Conservation (phyloP, 139 green algal genomes). For the Picochlorum sp. region DNA sequence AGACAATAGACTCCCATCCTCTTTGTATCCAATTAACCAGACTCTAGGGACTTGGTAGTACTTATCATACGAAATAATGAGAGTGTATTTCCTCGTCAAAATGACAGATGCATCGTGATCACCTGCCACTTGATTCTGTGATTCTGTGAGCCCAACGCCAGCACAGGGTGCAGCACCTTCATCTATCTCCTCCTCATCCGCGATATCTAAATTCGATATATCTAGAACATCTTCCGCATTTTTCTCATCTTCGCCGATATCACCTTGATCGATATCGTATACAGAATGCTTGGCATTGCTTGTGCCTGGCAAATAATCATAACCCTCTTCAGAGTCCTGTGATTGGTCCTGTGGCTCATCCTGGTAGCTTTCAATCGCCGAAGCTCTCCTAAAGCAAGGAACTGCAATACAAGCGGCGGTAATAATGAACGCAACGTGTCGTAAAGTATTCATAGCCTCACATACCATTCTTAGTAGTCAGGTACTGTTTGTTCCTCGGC, state of each 20-base stretch:
- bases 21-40: slow-evolving; percentile 81
- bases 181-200: slow-evolving; percentile 26
- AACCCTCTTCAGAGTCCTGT: background rate
- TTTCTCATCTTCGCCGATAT: background rate
- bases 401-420: slow-evolving; percentile 39
- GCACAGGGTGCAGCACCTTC: slow-evolving; percentile 33
- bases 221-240: slow-evolving; percentile 52
- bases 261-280: background rate
- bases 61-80: slow-evolving; percentile 91
- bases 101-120: slow-evolving; percentile 31
- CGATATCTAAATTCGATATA: slow-evolving; percentile 61
- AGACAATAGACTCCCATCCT: slow-evolving; percentile 50
- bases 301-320: background rate
- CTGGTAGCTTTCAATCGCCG: slow-evolving; percentile 22
- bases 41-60: slow-evolving; percentile 77
- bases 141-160: background rate
- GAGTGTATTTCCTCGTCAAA: slow-evolving; percentile 76
- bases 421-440: background rate
- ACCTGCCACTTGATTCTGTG: background rate
- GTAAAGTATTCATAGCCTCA: too few species aligned
- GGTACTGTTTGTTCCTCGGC: slow-evolving; percentile 75
- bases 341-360: background rate
- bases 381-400: slow-evolving; percentile 66
- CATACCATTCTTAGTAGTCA: slow-evolving; percentile 73
- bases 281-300: background rate